Conservation (phyloP, 768 basidiomycete genomes). For the Boletus insuetus region DNA sequence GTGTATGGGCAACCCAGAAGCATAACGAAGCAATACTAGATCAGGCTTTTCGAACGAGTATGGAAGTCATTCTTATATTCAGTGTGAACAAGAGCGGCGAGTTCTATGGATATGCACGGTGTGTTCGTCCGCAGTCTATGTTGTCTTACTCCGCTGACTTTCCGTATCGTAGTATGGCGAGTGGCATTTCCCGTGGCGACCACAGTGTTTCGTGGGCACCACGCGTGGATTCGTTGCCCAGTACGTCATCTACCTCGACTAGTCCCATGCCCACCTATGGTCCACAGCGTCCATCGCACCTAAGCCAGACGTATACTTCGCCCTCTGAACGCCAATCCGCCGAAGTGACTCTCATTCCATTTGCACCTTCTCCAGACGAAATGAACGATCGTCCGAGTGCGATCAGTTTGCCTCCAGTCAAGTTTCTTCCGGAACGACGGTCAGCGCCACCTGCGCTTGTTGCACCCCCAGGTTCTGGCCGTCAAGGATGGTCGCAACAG, state of each 20-base stretch:
- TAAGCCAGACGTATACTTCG: conserved; percentile 29
- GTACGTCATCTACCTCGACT: conserved; percentile 29
- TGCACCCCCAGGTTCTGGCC: conserved; percentile 24
- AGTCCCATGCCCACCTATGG: conserved; percentile 5
- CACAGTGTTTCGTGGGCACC: conserved; percentile 58
- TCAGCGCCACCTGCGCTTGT: conserved; percentile 57
- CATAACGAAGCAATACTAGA: conserved; percentile 92
- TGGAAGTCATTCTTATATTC: conserved; percentile 87
- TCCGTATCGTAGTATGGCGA: conserved; percentile 51
- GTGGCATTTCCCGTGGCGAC: conserved; percentile 55
- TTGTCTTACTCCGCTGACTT: not conserved
- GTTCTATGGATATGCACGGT: conserved; percentile 92
- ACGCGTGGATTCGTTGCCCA: conserved; percentile 32
- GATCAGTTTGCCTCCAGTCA: not conserved
- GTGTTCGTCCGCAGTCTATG: conserved; percentile 20
- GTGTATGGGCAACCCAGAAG: conserved; percentile 88
- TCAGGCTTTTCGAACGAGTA: conserved; percentile 88
- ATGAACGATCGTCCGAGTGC: not conserved
- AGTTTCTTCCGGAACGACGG: conserved; percentile 12
- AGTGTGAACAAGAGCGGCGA: conserved; percentile 92
- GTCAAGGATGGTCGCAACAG: not conserved
- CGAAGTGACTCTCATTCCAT: conserved; percentile 44
- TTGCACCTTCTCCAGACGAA: conserved; percentile 5
- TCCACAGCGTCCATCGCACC: conserved; percentile 11
- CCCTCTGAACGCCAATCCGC: conserved; percentile 38